A percentile compares a stretch with the other conserved stretches of the same genome.
Evolutionary conservation across 176 grass and related monocot species (phyloP).

Genomic region (Tillandsia leiboldiana): DNA sequence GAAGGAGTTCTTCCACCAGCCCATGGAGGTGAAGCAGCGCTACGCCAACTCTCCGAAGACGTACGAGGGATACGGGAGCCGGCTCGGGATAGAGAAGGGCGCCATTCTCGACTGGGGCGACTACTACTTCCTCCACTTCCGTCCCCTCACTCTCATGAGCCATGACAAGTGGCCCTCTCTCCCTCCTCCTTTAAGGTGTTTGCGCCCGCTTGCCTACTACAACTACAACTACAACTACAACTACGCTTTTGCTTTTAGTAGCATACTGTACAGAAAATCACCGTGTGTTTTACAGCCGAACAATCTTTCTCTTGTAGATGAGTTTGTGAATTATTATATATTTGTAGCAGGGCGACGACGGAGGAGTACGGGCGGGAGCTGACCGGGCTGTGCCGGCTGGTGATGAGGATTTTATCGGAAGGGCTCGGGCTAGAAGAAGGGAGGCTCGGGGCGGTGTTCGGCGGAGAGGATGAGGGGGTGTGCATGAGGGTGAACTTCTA

Average conservation of each 20-base stretch:
- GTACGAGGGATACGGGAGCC: constrained; percentile 85
- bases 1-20: constrained; percentile 56
- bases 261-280: too few relatives aligned
- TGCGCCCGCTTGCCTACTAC: too few relatives aligned
- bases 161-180: constrained; percentile 56
- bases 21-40: constrained; percentile 53
- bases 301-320: too few relatives aligned
- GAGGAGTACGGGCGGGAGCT: constrained; percentile 55
- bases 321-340: not conserved
- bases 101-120: constrained; percentile 82
- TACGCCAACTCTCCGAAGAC: constrained; percentile 66
- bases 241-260: too few relatives aligned
- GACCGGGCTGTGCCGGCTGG: constrained; percentile 31
- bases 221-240: too few relatives aligned
- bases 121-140: constrained; percentile 85
- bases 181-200: constrained; percentile 44
- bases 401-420: constrained; percentile 41
- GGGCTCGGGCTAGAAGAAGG: constrained; percentile 24
- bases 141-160: constrained; percentile 32
- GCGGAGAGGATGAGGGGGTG: constrained; percentile 29
- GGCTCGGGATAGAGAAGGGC: constrained; percentile 54
- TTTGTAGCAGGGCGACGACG: constrained; percentile 33
- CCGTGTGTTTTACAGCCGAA: too few relatives aligned
- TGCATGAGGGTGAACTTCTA: constrained; percentile 58
- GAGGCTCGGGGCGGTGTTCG: constrained; percentile 48